phyloP scores from a whole-genome alignment of 75 land plant genomes.

The Picea glauca region DNA sequence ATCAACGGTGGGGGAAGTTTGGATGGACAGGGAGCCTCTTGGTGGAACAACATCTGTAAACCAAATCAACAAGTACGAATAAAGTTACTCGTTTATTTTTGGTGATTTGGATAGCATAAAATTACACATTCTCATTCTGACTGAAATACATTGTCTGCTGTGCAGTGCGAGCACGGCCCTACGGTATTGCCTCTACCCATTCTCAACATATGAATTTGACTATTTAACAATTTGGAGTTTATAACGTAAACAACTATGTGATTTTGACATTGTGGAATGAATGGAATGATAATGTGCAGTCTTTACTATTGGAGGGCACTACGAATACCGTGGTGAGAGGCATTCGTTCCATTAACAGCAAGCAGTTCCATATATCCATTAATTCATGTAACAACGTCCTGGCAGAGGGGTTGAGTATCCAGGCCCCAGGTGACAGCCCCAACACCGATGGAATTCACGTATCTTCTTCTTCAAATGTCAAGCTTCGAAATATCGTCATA shows the following conservation, averaged over 20 bases:
- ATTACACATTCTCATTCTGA: too few species aligned
- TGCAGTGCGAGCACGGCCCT: too few species aligned
- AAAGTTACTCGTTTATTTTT: constrained; percentile 12
- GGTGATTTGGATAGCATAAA: too few species aligned
- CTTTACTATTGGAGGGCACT: constrained; percentile 27
- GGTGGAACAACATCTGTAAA: constrained; percentile 43
- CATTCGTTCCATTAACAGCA: constrained; percentile 57
- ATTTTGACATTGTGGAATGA: too few species aligned
- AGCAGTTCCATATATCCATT: constrained; percentile 46
- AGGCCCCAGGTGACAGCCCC: constrained; percentile 65
- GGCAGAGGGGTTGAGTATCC: constrained; percentile 26
- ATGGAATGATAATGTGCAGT: constrained; percentile 16
- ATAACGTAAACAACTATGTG: too few species aligned
- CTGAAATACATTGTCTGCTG: too few species aligned
- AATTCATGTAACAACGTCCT: constrained; percentile 33
- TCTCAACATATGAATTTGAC: not conserved
- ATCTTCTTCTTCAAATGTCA: constrained; percentile 32
- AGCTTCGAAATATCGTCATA: constrained; percentile 36
- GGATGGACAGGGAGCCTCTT: constrained; percentile 53
- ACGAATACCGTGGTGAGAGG: constrained; percentile 30
- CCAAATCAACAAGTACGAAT: not conserved
- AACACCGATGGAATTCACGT: constrained; percentile 91
- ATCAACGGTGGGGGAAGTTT: constrained; percentile 48
- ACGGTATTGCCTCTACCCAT: not conserved
- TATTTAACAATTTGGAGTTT: too few species aligned